Evolutionary conservation across 768 basidiomycete species (phyloP), one percentile per base, ranked within the genome.

Genomic region (Mycena galericulata): DNA sequence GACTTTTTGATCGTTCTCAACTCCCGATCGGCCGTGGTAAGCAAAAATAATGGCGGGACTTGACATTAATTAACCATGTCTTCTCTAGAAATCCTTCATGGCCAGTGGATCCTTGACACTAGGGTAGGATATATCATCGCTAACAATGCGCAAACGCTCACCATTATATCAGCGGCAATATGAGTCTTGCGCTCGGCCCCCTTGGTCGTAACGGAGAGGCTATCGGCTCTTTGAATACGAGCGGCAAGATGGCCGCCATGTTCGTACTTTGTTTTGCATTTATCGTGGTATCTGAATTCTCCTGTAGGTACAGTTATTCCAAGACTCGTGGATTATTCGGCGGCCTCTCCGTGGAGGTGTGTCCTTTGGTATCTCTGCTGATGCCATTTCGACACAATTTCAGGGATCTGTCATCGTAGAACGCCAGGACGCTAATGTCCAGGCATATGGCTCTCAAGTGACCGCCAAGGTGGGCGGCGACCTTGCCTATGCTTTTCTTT

Each of bases 201-300:
- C 82, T 99, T 1, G 97, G 97, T 24, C 90, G 97, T 30, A 98
- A 96, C 75, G 94, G 93, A n/a, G 97, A 99, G 81, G 97, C 96
- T 4, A 85, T 81, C 67, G 96, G 95, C 20, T 84, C 94, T 0
- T 70, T 99, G 49, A 98, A 90, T 74, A 86, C 93, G 1, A 92
- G 89, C 55, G 97, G 97, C 50, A 94, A 91, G 75, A 82, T 98
- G 6, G 94, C 97, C 7, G 96, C 96, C 38, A 98, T 99, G 96
- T 96, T 73, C 69, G 82, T 69, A 11, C 11, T 11, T 34, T 58
- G 50, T 26, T 15, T 55, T 2, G 2, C 11, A 59, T 17, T 34
- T 22, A 17, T 60, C 30, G 22, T n/a, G 17, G 68, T 47, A 41
- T 62, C 27, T 73, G 27, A 60, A 51, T 40, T 54, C 43, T 51